Conservation (phyloP, 208 protist genomes). For the Leishmania martiniquensis region DNA sequence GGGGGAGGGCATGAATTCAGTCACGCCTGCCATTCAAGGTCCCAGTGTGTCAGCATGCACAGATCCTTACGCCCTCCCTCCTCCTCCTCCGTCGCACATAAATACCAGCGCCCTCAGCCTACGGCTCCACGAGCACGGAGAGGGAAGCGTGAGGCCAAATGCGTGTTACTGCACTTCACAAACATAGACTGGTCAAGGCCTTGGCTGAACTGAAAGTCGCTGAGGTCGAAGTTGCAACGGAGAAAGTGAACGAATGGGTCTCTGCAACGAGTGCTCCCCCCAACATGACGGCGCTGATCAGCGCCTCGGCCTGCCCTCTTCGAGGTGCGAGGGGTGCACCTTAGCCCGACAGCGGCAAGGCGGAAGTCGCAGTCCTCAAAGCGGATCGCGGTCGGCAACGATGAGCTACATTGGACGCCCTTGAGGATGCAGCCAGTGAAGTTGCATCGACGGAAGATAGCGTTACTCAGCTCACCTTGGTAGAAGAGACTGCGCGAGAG, state of each 20-base stretch:
- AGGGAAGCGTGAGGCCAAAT: slow-evolving; percentile 52
- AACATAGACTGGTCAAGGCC: slow-evolving; percentile 36
- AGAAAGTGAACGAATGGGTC: slow-evolving; percentile 41
- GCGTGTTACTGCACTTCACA: slow-evolving; percentile 54
- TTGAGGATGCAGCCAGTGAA: slow-evolving; percentile 65
- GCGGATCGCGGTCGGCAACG: slow-evolving; percentile 6
- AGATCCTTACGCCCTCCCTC: neutral
- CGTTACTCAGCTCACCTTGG: slow-evolving; percentile 30
- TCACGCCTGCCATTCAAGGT: neutral
- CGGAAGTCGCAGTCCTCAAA: slow-evolving; percentile 67
- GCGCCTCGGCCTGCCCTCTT: neutral
- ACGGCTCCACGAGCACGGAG: slow-evolving; percentile 23
- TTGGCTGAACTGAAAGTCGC: slow-evolving; percentile 58
- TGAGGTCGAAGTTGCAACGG: slow-evolving; percentile 71
- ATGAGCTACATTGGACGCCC: slow-evolving; percentile 22
- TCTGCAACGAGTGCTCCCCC: neutral
- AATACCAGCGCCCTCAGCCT: neutral
- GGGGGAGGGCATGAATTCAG: neutral
- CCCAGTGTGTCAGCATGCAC: neutral
- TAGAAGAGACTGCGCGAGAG: slow-evolving; percentile 70
- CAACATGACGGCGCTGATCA: neutral
- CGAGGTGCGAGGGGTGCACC: neutral
- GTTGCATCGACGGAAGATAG: slow-evolving; percentile 57
- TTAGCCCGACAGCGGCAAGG: slow-evolving; percentile 53
- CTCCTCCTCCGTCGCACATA: neutral